Percentiles rank a stretch among this genome's conserved stretches.
phyloP scores from a whole-genome alignment of 2,329 filamentous ascomycete genomes.

The Xylariomycetidae sp. region DNA sequence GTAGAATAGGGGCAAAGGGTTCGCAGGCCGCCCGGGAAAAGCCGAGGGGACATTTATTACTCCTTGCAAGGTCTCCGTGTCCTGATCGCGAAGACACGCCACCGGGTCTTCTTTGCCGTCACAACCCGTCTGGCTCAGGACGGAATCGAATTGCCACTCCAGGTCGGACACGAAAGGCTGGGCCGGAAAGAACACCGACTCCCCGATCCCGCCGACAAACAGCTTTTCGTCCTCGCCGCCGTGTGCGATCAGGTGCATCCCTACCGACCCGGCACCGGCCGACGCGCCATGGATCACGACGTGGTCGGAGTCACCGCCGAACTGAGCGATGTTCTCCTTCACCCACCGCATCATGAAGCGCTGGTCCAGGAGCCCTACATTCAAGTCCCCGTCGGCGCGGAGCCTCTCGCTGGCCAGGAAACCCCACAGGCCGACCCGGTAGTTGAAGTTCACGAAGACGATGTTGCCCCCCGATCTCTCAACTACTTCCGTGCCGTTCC shows the following conservation, averaged over 20 bases:
- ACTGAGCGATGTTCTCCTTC: conserved; percentile 51
- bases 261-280: conserved; percentile 55
- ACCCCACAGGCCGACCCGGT: conserved; percentile 57
- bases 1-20: conserved; percentile 38
- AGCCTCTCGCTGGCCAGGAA: conserved; percentile 58
- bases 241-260: conserved; percentile 44
- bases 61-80: conserved; percentile 32
- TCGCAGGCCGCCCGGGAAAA: conserved; percentile 32
- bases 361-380: conserved; percentile 62
- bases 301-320: conserved; percentile 54
- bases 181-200: conserved; percentile 47
- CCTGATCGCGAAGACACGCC: conserved; percentile 36
- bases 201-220: conserved; percentile 41
- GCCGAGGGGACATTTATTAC: conserved; percentile 35
- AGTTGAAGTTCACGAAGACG: conserved; percentile 58
- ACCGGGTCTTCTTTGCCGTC: conserved; percentile 27
- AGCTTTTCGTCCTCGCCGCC: conserved; percentile 37
- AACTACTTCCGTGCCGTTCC: conserved; percentile 45
- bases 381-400: conserved; percentile 51
- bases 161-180: conserved; percentile 40
- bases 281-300: conserved; percentile 60
- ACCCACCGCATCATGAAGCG: conserved; percentile 58
- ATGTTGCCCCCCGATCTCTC: conserved; percentile 39
- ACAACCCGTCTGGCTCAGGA: conserved; percentile 33
- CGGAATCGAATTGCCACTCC: conserved; percentile 42